phyloP scores from a whole-genome alignment of 2,329 filamentous ascomycete genomes.

The Fusarium cyanostomum region DNA sequence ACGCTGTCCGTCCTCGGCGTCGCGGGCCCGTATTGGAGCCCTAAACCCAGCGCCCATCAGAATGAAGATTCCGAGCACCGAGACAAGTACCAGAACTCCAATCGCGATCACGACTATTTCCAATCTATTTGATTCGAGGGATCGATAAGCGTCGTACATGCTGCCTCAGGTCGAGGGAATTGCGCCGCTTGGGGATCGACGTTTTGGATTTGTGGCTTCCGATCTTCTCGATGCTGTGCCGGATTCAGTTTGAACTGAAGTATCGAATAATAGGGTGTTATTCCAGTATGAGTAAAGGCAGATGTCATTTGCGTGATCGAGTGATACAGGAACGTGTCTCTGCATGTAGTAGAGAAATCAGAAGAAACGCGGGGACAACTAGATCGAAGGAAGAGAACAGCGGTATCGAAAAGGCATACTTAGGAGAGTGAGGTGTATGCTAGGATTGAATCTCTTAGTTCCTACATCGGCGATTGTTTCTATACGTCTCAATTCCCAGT shows the following conservation, averaged over 20 bases:
- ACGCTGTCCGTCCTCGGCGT: slow-evolving; percentile 30
- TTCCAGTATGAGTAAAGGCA: neutral
- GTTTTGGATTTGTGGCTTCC: slow-evolving; percentile 3
- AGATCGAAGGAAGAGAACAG: neutral
- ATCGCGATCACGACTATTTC: slow-evolving; percentile 49
- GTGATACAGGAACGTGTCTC: slow-evolving; percentile 18
- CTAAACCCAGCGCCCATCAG: slow-evolving; percentile 42
- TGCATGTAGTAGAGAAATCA: slow-evolving; percentile 3
- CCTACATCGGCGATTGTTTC: neutral
- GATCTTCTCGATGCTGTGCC: slow-evolving; percentile 5
- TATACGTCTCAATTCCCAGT: neutral
- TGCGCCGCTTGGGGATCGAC: neutral
- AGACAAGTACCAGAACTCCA: slow-evolving; percentile 47
- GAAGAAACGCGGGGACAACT: neutral
- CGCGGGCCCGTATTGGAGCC: slow-evolving; percentile 13
- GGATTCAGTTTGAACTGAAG: neutral
- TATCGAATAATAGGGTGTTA: neutral
- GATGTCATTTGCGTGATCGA: neutral
- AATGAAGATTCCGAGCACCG: slow-evolving; percentile 46
- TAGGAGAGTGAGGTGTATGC: neutral
- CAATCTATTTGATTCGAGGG: slow-evolving; percentile 43
- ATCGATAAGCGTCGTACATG: slow-evolving; percentile 39
- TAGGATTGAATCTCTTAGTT: neutral
- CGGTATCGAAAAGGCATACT: neutral
- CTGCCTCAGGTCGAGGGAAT: slow-evolving; percentile 1